Evolutionary conservation across 2,329 filamentous ascomycete species (phyloP).

Genomic region (Arthrinium phaeospermum): DNA sequence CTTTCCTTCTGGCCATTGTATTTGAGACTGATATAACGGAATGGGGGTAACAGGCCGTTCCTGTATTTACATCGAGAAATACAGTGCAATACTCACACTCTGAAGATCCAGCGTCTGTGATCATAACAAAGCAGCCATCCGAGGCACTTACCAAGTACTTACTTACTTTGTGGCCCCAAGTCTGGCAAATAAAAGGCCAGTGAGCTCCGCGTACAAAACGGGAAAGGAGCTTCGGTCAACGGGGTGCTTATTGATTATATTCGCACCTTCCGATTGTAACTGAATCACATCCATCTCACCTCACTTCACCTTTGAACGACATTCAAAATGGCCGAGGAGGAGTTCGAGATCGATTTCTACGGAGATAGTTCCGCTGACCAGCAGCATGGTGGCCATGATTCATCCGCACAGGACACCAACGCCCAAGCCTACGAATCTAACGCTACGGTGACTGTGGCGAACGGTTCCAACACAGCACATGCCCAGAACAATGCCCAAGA

Average conservation of each 20-base stretch:
- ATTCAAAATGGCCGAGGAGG: constrained; percentile 68
- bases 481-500: constrained; percentile 46
- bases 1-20: constrained; percentile 20
- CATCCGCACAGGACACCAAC: constrained; percentile 41
- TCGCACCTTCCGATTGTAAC: neutral
- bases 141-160: neutral
- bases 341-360: constrained; percentile 77
- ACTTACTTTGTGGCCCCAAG: neutral
- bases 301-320: constrained; percentile 24
- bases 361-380: constrained; percentile 61
- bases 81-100: constrained; percentile 39
- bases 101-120: constrained; percentile 26
- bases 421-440: constrained; percentile 45
- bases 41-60: constrained; percentile 43
- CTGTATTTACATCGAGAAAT: constrained; percentile 48
- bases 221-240: neutral
- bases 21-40: constrained; percentile 43
- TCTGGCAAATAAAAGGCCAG: neutral
- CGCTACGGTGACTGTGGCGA: constrained; percentile 47
- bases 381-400: constrained; percentile 33
- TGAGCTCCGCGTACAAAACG: neutral
- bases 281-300: constrained; percentile 22
- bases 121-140: neutral
- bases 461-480: constrained; percentile 38
- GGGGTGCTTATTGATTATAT: neutral